These are phyloP conservation scores for Geranium incanum DNA, from an alignment of 441 rosid species.

Conservation along the genomic window DNA sequence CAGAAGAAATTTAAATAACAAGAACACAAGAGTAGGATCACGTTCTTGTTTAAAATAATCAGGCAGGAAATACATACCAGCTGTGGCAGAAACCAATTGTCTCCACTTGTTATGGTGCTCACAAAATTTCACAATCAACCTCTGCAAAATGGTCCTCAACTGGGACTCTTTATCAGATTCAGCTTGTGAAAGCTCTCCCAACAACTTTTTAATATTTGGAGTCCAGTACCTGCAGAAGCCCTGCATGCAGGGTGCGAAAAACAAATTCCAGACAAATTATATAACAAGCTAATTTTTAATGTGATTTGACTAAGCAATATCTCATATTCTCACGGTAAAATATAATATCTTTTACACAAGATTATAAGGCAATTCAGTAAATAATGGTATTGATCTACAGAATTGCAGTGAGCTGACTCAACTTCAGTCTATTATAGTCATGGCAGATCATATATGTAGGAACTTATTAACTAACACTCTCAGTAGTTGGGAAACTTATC, in stretches of 20 bases:
- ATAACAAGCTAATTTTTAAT: background rate
- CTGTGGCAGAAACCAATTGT: slow-evolving; percentile 63
- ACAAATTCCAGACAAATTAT: background rate
- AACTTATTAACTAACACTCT: background rate
- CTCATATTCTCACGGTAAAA: background rate
- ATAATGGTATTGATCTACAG: background rate
- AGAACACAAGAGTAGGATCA: slow-evolving; percentile 1
- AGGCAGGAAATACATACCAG: slow-evolving; percentile 43
- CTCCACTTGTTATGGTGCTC: slow-evolving; percentile 80
- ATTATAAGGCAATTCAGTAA: background rate
- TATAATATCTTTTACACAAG: slow-evolving; percentile 13
- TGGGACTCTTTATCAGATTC: slow-evolving; percentile 73
- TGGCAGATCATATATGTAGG: background rate
- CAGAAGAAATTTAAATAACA: slow-evolving; percentile 9
- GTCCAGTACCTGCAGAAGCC: slow-evolving; percentile 78
- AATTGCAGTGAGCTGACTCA: background rate
- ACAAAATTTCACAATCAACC: slow-evolving; percentile 63
- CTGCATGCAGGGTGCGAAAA: slow-evolving; percentile 34
- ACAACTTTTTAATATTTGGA: slow-evolving; percentile 56
- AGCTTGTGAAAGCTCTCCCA: slow-evolving; percentile 70
- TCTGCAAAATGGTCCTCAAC: slow-evolving; percentile 67
- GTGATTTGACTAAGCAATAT: slow-evolving; percentile 2
- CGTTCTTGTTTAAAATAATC: slow-evolving; percentile 16
- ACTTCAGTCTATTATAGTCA: background rate
- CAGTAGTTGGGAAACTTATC: background rate